Percentiles rank a stretch among this genome's conserved stretches.
Evolutionary conservation across 192 early-diverging fungal species (phyloP).

Genomic region (Coemansia sp.): DNA sequence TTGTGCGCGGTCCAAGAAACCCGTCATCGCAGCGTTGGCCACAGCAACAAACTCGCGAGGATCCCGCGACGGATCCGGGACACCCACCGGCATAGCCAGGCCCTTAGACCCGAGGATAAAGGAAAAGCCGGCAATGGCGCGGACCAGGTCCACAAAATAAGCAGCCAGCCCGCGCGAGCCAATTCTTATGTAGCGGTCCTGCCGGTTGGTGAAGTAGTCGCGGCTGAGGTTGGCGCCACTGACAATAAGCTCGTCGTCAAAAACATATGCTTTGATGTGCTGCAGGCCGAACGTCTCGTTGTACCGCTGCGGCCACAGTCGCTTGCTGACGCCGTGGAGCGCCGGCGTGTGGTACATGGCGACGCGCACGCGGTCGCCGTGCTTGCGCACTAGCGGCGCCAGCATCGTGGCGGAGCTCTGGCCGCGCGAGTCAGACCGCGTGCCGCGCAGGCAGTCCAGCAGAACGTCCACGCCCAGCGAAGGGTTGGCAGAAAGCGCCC

Average conservation of each 20-base stretch:
- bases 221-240: slow-evolving; percentile 87
- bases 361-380: slow-evolving; percentile 57
- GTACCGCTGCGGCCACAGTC: slow-evolving; percentile 77
- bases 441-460: slow-evolving; percentile 89
- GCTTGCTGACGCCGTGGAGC: slow-evolving; percentile 67
- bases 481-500: slow-evolving; percentile 56
- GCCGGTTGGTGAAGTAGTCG: slow-evolving; percentile 94
- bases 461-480: slow-evolving; percentile 70
- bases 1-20: slow-evolving; percentile 52
- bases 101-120: slow-evolving; percentile 42
- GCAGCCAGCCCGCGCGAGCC: slow-evolving; percentile 55
- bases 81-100: slow-evolving; percentile 12
- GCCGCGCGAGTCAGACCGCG: slow-evolving; percentile 53
- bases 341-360: slow-evolving; percentile 89
- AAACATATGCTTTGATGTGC: slow-evolving; percentile 92
- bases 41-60: slow-evolving; percentile 59
- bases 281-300: slow-evolving; percentile 93
- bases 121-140: slow-evolving; percentile 64
- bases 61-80: slow-evolving; percentile 61
- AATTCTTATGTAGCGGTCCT: slow-evolving; percentile 91
- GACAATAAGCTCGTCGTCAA: slow-evolving; percentile 82
- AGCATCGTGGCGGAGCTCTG: slow-evolving; percentile 72
- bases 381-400: slow-evolving; percentile 25
- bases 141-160: slow-evolving; percentile 73
- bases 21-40: slow-evolving; percentile 51